Base-by-base conservation (phyloP, 1,284 basidiomycete genomes). In the Cryptococcus sp. region DNA sequence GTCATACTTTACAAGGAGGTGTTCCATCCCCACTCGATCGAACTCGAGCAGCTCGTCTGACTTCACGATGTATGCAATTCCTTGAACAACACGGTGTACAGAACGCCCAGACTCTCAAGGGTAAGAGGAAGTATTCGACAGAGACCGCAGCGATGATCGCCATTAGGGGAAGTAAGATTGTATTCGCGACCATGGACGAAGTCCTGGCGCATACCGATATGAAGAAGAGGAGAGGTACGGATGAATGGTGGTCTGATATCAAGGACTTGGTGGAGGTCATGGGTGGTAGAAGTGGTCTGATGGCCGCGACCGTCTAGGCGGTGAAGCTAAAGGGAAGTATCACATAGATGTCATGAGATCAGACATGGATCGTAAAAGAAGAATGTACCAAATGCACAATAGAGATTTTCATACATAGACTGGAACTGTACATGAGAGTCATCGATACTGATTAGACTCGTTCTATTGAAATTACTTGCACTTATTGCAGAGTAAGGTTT, bases 1-100 rank as follows among this genome's bases (percentile, higher is more conserved):
- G 96, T 8, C 96, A 98, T 79, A 97, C 93, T 2, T 80, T 98
- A 7, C 95, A 99, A 73, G 95, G 95, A 15, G 92, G 92, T 4
- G 86, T 90, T 4, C 95, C 95, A 3, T 95, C 93, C 0, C 95
- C 95, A 0, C 82, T 90, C 62, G 96, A 98, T 79, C 89, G 95
- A 57, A 86, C 89, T 0, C 87, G 92, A 15, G 95, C 92, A 1
- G 88, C 90, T 1, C 87, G 94, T 46, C 82, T 98, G 43, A 87
- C 94, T 6, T 81, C 96, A 59, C 88, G 89, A 66, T 95, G 90
- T 80, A 94, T 98, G 88, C 80, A 86, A 50, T 98, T 97, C 83
- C 82, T 98, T 62, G 95, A 98, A 77, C 74, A 83, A 55, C 86
- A 96, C 63, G 87, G 89, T 64, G 79, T 61, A 13, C 73, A 71